Percentiles rank a stretch among this genome's conserved stretches.
Conservation (phyloP, 371 early-diverging fungal genomes). For the Mucor sp. region DNA sequence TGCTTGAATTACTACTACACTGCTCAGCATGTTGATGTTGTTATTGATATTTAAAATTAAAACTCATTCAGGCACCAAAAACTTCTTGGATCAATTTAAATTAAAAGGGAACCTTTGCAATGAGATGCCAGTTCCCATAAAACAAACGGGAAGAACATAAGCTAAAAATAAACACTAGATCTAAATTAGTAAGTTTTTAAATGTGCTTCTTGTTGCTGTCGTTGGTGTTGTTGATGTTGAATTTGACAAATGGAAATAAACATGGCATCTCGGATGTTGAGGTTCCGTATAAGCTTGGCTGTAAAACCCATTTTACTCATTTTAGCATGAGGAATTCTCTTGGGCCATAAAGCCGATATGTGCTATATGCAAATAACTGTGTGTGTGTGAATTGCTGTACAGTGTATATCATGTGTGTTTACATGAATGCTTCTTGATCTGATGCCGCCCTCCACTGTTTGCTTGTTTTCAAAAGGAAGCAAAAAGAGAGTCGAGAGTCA, state of each 20-base stretch:
- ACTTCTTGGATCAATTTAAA: not conserved
- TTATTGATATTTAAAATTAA: too few species aligned
- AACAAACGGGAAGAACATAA: not conserved
- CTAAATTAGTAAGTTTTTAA: not conserved
- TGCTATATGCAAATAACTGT: not conserved
- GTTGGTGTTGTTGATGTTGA: not conserved
- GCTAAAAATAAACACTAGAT: not conserved
- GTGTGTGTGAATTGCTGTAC: not conserved
- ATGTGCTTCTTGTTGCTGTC: not conserved
- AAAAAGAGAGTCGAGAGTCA: not conserved
- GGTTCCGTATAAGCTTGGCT: not conserved
- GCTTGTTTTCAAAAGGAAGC: not conserved
- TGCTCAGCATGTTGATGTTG: not conserved
- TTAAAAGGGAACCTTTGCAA: not conserved
- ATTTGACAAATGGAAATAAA: not conserved
- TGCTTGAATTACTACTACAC: too few species aligned
- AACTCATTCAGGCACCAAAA: not conserved
- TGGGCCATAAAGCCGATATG: too few species aligned
- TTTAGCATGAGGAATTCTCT: not conserved
- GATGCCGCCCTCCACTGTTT: not conserved
- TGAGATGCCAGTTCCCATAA: conserved; percentile 1
- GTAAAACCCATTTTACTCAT: not conserved
- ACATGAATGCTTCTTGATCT: not conserved
- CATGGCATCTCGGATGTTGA: not conserved
- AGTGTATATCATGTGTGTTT: not conserved